Evolutionary conservation across 306 rosid genomes (phyloP), one percentile per base, ranked within the genome.

Genomic region (Vigna mungo): DNA sequence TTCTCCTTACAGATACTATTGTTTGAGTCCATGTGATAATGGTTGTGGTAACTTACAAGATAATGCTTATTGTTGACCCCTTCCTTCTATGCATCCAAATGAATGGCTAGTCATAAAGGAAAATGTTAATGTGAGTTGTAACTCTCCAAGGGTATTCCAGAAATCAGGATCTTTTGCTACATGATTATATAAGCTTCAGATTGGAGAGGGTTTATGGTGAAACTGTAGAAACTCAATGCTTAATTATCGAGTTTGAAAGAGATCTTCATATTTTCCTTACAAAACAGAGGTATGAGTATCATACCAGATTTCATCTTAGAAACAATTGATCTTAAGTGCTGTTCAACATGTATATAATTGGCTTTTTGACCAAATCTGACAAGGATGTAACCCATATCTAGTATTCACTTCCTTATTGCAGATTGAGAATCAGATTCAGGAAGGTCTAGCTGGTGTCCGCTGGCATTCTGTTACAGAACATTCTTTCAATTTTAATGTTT

Each of bases 1-100:
- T 47, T 67, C 71, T 74, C 46, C 9, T 73, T 75, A 68, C 46
- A 39, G 65, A 75, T 37, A 4, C 71, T 79, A 51, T 17, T 10
- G 34, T 51, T 27, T 4, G n/a, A 3, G 53, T 70, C 23, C 52
- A 30, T 53, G 62, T 43, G 69, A 52, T 62, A 7, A 51, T 21
- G 53, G 72, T 23, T 64, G 60, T 74, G 41, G 43, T 36, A 5
- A 60, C 56, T 54, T 20, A n/a, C 13, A 23, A 58, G 68, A 61
- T 32, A 1, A 54, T 77, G 2, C 25, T 58, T 8, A 32, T 65
- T 64, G 55, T 52, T 64, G 80, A 76, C 73, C 39, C 55, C 53
- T 60, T 16, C 30, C 15, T 52, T 21, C 73, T 53, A 15, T 58
- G 61, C 5, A 0, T 71, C 83, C 69, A 71, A 60, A 80, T 67